Conservation (phyloP, 306 rosid species). For the Dryas octopetala region DNA sequence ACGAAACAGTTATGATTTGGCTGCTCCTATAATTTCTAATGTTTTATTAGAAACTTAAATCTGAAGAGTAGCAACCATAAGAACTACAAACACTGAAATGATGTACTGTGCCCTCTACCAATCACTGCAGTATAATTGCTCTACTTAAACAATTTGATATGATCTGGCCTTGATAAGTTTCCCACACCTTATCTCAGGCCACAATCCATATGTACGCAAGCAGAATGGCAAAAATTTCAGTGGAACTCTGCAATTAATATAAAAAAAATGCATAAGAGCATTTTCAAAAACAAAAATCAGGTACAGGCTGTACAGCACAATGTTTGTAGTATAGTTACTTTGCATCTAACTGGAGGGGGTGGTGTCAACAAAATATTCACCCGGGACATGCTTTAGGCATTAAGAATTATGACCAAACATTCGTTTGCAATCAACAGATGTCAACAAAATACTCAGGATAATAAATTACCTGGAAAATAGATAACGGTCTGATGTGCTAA, state of each 20-base stretch:
- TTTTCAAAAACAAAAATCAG: background rate
- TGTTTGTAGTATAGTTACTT: background rate
- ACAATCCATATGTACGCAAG: background rate
- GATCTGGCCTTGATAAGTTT: background rate
- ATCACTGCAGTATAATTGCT: background rate
- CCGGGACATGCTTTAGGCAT: background rate
- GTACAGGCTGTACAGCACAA: background rate
- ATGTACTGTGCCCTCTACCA: background rate
- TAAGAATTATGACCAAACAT: background rate
- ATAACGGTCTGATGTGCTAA: background rate
- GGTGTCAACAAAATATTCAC: background rate
- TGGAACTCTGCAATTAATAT: background rate
- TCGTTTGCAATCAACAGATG: background rate
- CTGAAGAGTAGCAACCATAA: background rate
- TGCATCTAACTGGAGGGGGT: background rate
- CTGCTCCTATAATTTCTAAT: background rate
- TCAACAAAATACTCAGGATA: background rate
- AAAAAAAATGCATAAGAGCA: background rate
- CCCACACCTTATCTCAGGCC: background rate
- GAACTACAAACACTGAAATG: background rate
- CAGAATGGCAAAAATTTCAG: background rate
- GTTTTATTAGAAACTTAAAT: background rate
- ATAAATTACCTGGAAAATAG: background rate
- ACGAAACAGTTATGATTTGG: background rate
- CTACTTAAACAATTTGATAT: background rate